These are phyloP conservation scores for Mycena olivaceomarginata DNA, from an alignment of 768 basidiomycete species.

Conservation along the genomic window DNA sequence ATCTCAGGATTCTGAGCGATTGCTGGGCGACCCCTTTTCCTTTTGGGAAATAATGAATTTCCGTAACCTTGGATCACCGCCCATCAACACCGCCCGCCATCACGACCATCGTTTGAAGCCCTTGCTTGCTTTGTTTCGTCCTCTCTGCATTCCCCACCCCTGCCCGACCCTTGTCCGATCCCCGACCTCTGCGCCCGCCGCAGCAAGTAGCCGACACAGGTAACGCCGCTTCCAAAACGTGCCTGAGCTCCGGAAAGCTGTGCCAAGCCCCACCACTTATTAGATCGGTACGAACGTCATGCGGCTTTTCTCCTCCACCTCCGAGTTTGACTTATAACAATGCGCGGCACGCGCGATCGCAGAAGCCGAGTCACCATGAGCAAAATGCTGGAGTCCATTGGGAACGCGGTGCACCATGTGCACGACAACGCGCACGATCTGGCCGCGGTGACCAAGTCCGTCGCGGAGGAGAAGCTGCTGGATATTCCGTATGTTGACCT, in stretches of 20 bases:
- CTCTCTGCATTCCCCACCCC: too few relatives aligned
- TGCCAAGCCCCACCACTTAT: neutral
- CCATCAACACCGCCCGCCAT: too few relatives aligned
- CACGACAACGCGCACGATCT: constrained; percentile 57
- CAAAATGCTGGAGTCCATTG: constrained; percentile 54
- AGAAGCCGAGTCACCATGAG: constrained; percentile 60
- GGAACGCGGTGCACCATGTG: constrained; percentile 49
- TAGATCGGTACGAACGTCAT: constrained; percentile 41
- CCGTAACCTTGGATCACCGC: too few relatives aligned
- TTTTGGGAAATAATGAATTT: too few relatives aligned
- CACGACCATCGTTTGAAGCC: too few relatives aligned
- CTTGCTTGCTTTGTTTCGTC: too few relatives aligned
- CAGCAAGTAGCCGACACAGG: neutral
- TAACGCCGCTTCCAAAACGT: too few relatives aligned
- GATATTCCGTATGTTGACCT: constrained; percentile 74
- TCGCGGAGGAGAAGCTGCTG: constrained; percentile 57
- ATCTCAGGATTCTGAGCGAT: too few relatives aligned
- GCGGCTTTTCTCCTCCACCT: too few relatives aligned
- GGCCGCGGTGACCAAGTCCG: constrained; percentile 54
- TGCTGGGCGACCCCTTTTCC: too few relatives aligned
- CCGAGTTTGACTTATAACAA: neutral
- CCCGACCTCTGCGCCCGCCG: neutral
- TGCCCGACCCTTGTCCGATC: too few relatives aligned
- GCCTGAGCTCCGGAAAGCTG: constrained; percentile 26
- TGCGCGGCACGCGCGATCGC: constrained; percentile 25